Percentiles rank a stretch among this genome's conserved stretches.
phyloP scores from a whole-genome alignment of 148 eudicot species.

The Rhododendron vialii region DNA sequence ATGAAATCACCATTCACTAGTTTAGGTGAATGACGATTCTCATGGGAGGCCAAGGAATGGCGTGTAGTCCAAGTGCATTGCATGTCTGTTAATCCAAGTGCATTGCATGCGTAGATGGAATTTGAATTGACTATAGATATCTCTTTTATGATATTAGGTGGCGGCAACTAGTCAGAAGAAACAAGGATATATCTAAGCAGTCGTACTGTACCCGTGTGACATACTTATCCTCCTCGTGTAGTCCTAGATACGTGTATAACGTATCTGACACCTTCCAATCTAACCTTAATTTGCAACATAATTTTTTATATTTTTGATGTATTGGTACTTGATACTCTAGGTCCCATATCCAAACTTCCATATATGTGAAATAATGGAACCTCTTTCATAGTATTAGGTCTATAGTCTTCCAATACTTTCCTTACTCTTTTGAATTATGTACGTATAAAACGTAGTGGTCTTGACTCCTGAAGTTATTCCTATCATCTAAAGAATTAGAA shows the following conservation, averaged over 20 bases:
- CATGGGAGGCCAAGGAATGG: not conserved
- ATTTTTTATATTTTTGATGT: not conserved
- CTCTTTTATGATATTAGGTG: not conserved
- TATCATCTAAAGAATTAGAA: not conserved
- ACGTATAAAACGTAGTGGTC: not conserved
- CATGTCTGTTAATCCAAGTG: not conserved
- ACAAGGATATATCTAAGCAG: not conserved
- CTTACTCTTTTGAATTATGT: not conserved
- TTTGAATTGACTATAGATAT: not conserved
- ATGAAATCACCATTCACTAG: not conserved
- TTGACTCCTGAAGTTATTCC: not conserved
- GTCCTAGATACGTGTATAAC: not conserved
- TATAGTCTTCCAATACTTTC: not conserved
- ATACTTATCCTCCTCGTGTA: not conserved
- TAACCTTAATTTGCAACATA: not conserved
- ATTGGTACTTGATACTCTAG: not conserved
- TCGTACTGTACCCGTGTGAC: not conserved
- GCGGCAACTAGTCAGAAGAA: not conserved
- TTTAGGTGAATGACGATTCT: not conserved
- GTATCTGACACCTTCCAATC: not conserved
- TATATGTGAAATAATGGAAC: not conserved
- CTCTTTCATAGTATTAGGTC: not conserved
- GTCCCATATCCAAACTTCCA: not conserved
- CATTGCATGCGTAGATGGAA: not conserved
- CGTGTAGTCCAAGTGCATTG: not conserved